phyloP scores from a whole-genome alignment of 1,139 yeast genomes.

The Taphrina wiesneri region DNA sequence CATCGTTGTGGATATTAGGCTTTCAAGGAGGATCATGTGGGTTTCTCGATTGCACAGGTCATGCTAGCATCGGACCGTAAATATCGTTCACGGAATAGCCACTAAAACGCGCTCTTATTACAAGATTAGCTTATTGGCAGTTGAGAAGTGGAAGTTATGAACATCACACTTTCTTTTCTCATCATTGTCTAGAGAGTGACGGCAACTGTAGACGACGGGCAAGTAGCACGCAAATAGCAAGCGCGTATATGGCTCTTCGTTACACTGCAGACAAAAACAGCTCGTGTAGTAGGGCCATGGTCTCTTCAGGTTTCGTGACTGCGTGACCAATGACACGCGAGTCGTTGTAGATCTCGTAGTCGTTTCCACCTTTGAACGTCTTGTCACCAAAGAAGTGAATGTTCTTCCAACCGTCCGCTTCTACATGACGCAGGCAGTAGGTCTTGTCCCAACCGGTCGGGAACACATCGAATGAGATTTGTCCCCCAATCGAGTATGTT shows the following conservation, averaged over 20 bases:
- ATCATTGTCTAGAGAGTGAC: no score
- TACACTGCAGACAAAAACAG: conserved; percentile 51
- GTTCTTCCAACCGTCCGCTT: conserved; percentile 73
- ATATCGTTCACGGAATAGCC: no score
- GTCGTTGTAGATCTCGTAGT: conserved; percentile 91
- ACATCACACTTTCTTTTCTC: no score
- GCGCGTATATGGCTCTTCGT: neutral
- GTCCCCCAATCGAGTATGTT: conserved; percentile 91
- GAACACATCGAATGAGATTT: conserved; percentile 97
- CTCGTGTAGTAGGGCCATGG: conserved; percentile 80
- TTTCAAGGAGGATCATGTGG: no score
- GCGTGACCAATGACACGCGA: conserved; percentile 93
- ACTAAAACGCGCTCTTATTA: no score
- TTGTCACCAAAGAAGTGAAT: conserved; percentile 99
- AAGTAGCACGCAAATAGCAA: no score
- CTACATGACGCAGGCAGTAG: conserved; percentile 91
- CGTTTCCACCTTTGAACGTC: conserved; percentile 94
- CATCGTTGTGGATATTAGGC: no score
- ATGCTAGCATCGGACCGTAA: no score
- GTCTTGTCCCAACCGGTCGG: conserved; percentile 99
- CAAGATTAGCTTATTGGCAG: no score
- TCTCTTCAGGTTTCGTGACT: conserved; percentile 83
- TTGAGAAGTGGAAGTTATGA: no score
- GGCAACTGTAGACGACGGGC: no score
- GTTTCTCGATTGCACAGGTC: no score